Evolutionary conservation across 805 yeast species (phyloP).

Genomic region (Hanseniaspora occidentalis): DNA sequence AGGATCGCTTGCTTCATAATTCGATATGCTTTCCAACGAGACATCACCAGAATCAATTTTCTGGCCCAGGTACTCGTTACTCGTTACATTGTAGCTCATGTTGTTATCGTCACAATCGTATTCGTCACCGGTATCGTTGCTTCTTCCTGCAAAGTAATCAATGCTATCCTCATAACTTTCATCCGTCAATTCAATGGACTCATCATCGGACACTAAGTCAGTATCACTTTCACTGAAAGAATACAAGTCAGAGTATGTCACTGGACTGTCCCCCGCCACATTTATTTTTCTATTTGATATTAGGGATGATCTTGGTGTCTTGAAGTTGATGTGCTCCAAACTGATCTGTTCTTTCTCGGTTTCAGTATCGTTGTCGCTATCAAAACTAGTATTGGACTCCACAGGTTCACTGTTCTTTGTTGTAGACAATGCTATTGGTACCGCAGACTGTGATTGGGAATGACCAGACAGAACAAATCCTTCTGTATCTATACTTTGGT

Average conservation of each 20-base stretch:
- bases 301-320: not conserved
- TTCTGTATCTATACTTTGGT: conserved; percentile 52
- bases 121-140: not conserved
- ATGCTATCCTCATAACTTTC: not conserved
- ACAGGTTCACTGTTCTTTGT: not conserved
- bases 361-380: not conserved
- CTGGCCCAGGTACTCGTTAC: conserved; percentile 3
- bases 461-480: conserved; percentile 16
- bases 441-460: conserved; percentile 9
- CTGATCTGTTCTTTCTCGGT: not conserved
- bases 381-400: not conserved
- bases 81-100: conserved; percentile 5
- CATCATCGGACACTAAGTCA: conserved; percentile 1
- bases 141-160: not conserved
- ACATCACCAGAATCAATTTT: not conserved
- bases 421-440: no score
- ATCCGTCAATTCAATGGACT: not conserved
- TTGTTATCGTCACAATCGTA: not conserved
- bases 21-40: not conserved
- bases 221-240: conserved; percentile 5
- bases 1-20: not conserved
- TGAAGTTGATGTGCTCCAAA: not conserved
- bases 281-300: not conserved
- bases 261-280: not conserved
- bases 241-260: not conserved